Evolutionary conservation across 306 rosid species (phyloP).

Genomic region (Macrotyloma uniflorum): DNA sequence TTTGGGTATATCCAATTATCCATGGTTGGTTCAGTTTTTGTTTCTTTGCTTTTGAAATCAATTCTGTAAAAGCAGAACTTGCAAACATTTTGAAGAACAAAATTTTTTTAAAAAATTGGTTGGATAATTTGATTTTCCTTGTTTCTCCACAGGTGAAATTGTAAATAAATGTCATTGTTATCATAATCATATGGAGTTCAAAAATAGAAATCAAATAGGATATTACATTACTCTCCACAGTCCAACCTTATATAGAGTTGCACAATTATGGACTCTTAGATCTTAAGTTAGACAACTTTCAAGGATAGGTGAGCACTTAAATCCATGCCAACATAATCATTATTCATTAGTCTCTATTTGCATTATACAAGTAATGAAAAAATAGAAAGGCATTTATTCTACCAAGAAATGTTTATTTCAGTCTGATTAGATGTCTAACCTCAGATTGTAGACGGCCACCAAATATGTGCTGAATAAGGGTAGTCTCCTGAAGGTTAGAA

Average conservation of each 20-base stretch:
- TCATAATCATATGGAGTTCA: neutral
- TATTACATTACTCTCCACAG: conserved; percentile 1
- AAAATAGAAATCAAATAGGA: conserved; percentile 7
- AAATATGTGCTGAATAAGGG: conserved; percentile 90
- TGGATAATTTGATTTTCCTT: neutral
- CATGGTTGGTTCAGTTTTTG: neutral
- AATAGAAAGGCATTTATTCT: conserved; percentile 8
- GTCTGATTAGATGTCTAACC: conserved; percentile 54
- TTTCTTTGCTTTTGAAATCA: neutral
- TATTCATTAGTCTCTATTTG: neutral
- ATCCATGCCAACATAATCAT: conserved; percentile 6
- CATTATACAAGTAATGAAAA: neutral
- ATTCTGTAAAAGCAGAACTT: neutral
- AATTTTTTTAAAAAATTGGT: neutral
- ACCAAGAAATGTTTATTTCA: conserved; percentile 16
- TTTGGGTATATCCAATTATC: neutral
- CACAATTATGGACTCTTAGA: conserved; percentile 3
- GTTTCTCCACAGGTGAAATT: neutral
- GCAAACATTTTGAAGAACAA: neutral
- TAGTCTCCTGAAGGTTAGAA: conserved; percentile 77
- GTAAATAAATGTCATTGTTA: neutral
- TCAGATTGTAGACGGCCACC: conserved; percentile 96
- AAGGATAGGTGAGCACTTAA: conserved; percentile 1
- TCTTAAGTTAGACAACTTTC: neutral
- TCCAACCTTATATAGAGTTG: conserved; percentile 10